phyloP scores from a whole-genome alignment of 805 yeast genomes.

The Danielozyma ontarioensis region DNA sequence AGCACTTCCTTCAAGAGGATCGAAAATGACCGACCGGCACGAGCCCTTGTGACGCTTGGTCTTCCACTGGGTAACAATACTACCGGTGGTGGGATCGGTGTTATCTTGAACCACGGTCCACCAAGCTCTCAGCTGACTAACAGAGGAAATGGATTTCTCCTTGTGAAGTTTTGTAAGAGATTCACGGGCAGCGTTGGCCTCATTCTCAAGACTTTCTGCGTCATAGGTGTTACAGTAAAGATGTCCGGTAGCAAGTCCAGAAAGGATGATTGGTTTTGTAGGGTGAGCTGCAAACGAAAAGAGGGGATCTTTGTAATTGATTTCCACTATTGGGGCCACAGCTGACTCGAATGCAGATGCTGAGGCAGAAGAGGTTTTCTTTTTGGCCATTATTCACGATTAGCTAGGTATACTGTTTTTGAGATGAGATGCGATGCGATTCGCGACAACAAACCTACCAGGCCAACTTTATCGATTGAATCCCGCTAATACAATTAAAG shows the following conservation, averaged over 20 bases:
- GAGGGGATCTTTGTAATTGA: conserved; percentile 55
- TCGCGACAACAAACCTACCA: too few relatives aligned
- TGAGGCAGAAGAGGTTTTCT: conserved; percentile 20
- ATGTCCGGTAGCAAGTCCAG: conserved; percentile 83
- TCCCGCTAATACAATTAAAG: too few relatives aligned
- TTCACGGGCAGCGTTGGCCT: conserved; percentile 18
- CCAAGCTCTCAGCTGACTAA: conserved; percentile 34
- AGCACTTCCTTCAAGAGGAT: conserved; percentile 36
- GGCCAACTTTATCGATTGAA: too few relatives aligned
- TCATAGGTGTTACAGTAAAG: conserved; percentile 59
- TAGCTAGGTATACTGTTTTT: not conserved
- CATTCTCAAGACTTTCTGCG: conserved; percentile 38
- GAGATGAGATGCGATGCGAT: not conserved
- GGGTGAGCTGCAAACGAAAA: conserved; percentile 82
- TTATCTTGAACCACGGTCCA: conserved; percentile 39
- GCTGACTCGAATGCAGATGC: conserved; percentile 30
- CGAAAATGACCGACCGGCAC: conserved; percentile 68
- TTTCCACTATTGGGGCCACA: conserved; percentile 41
- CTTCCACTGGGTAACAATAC: conserved; percentile 56
- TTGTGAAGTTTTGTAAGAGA: conserved; percentile 15
- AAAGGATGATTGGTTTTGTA: conserved; percentile 50
- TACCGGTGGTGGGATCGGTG: conserved; percentile 18
- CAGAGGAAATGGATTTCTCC: conserved; percentile 20
- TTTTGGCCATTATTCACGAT: conserved; percentile 13
- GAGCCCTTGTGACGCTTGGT: conserved; percentile 89